phyloP scores from a whole-genome alignment of 768 basidiomycete species.

The Mycena crocata region DNA sequence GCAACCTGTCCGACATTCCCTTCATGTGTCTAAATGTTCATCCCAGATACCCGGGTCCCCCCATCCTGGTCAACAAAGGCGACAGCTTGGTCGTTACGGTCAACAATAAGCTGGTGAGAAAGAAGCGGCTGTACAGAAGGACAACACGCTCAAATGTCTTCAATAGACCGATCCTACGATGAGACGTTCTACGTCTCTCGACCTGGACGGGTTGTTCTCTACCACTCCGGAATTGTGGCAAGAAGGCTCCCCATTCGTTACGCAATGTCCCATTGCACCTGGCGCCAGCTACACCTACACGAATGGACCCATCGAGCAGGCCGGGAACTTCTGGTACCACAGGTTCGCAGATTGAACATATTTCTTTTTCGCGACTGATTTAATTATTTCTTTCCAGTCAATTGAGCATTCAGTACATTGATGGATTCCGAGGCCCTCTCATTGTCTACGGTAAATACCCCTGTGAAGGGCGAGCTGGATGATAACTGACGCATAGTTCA shows the following conservation, averaged over 20 bases:
- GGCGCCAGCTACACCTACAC: slow-evolving; percentile 51
- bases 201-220: slow-evolving; percentile 45
- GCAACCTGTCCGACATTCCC: not conserved
- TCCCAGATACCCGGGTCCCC: slow-evolving; percentile 56
- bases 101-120: slow-evolving; percentile 51
- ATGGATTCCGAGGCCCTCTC: slow-evolving; percentile 48
- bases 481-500: slow-evolving; percentile 11
- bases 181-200: slow-evolving; percentile 45
- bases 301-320: slow-evolving; percentile 49
- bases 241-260: slow-evolving; percentile 55
- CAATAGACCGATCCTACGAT: slow-evolving; percentile 44
- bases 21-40: not conserved
- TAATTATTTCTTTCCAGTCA: slow-evolving; percentile 1
- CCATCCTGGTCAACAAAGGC: slow-evolving; percentile 57
- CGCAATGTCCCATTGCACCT: slow-evolving; percentile 53
- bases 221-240: slow-evolving; percentile 37
- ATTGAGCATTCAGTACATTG: slow-evolving; percentile 44
- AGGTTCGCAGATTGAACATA: slow-evolving; percentile 16
- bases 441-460: slow-evolving; percentile 33
- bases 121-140: not conserved
- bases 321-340: slow-evolving; percentile 59
- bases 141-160: not conserved
- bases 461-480: not conserved
- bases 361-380: not conserved
- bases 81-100: slow-evolving; percentile 57